Evolutionary conservation across 352 stramenopile species (phyloP), one percentile per base, ranked within the genome.

Genomic region (Pythium guiyangense): DNA sequence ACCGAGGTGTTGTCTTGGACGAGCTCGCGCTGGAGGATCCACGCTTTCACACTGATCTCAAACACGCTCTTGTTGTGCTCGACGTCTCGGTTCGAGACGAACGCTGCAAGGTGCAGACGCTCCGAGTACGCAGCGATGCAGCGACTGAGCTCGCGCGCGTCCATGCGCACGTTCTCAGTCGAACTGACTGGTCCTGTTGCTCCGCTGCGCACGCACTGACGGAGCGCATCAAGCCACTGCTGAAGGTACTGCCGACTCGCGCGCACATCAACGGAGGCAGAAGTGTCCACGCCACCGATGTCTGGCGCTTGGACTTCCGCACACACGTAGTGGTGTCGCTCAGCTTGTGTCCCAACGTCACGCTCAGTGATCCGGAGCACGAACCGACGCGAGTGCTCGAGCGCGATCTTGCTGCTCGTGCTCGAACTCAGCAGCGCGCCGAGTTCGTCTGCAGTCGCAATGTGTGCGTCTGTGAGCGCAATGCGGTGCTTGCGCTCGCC

Each of bases 381-480:
- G 52, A 90, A 91, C 14, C 83, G 72, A 14, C 77, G 69, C 22
- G 79, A 71, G 67, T 86, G 79, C 50, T 86, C 72, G 20, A 84
- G 57, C 8, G 68, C 60, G 29, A 74, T 59, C 45, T 73, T 71
- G 29, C 49, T 52, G 54, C 54, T 69, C 15, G 46, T 39, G 3
- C 43, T 57, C 20, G 67, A 20, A n/a, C 51, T 37, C 15, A 81
- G 71, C 20, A 87, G 45, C 20, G 69, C 74, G 4, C 81, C 81
- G 10, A 88, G 57, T n/a, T 86, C 78, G 27, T 88, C 73, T 11
- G 72, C 64, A 18, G 74, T 84, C 6, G 52, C 64, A n/a, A 90
- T 61, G 11, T 65, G 35, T 17, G 77, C 77, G 49, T 63, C 15
- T 12, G 40, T 34, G n/a, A 90, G 61, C n/a, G 79, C 58, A 47